A percentile compares a stretch with the other conserved stretches of the same genome.
These are phyloP conservation scores for Pseudevernia furfuracea DNA, from an alignment of 495 filamentous ascomycete species.

Conservation along the genomic window DNA sequence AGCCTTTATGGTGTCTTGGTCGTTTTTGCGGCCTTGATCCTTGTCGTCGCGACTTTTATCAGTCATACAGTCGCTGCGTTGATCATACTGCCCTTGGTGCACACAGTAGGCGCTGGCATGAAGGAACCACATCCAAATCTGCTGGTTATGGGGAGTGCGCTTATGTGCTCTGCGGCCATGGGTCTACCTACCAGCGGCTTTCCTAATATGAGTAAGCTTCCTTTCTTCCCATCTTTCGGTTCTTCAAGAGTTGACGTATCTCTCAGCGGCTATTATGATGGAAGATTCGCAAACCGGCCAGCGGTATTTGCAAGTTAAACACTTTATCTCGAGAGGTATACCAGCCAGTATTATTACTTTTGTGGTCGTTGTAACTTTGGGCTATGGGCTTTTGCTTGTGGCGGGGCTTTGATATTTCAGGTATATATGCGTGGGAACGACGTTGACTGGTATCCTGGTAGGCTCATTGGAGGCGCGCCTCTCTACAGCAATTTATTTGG, in stretches of 20 bases:
- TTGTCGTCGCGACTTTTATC: slow-evolving; percentile 96
- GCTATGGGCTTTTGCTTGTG: slow-evolving; percentile 57
- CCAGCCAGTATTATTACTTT: slow-evolving; percentile 77
- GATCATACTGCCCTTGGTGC: slow-evolving; percentile 87
- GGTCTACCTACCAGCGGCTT: slow-evolving; percentile 91
- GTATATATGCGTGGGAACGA: not conserved
- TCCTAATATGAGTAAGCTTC: slow-evolving; percentile 92
- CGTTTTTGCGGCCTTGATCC: slow-evolving; percentile 75
- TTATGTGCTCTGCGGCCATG: slow-evolving; percentile 73
- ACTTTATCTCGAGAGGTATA: slow-evolving; percentile 87
- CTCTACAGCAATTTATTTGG: not conserved
- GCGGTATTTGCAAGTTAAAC: slow-evolving; percentile 82
- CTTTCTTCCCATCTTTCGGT: slow-evolving; percentile 6
- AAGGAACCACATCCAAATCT: slow-evolving; percentile 86
- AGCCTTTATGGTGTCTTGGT: slow-evolving; percentile 82
- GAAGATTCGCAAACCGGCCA: slow-evolving; percentile 87
- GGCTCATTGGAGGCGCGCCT: not conserved
- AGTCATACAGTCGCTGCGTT: slow-evolving; percentile 93
- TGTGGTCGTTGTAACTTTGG: slow-evolving; percentile 72
- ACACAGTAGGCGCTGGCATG: slow-evolving; percentile 76
- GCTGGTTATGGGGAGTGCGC: slow-evolving; percentile 75
- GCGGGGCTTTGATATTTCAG: slow-evolving; percentile 18
- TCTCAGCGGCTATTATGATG: slow-evolving; percentile 93
- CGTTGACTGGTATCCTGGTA: not conserved
- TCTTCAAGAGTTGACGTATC: slow-evolving; percentile 24